phyloP scores from a whole-genome alignment of 352 stramenopile genomes.

The Globisporangium acanthophoron region DNA sequence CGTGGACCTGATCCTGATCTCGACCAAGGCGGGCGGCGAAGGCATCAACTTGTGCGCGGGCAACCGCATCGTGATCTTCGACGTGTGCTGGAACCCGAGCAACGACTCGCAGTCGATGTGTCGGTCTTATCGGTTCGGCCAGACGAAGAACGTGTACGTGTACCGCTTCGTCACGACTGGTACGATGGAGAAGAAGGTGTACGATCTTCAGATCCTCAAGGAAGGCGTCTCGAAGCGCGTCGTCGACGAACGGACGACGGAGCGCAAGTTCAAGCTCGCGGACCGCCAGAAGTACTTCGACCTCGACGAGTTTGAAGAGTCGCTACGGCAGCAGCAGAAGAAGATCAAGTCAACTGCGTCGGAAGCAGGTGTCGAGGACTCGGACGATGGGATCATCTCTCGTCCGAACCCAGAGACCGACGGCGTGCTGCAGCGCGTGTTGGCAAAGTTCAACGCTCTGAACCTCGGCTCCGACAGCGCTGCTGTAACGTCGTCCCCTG shows the following conservation, averaged over 20 bases:
- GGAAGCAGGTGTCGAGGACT: neutral
- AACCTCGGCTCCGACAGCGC: constrained; percentile 6
- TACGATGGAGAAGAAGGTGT: constrained; percentile 93
- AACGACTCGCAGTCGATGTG: constrained; percentile 92
- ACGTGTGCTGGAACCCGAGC: constrained; percentile 91
- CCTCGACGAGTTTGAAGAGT: constrained; percentile 73
- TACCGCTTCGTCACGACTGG: constrained; percentile 90
- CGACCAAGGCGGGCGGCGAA: constrained; percentile 82
- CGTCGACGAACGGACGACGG: constrained; percentile 81
- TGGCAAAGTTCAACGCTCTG: constrained; percentile 30
- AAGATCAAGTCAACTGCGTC: neutral
- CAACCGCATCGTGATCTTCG: constrained; percentile 90
- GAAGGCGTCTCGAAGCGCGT: constrained; percentile 86
- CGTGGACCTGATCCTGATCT: constrained; percentile 84
- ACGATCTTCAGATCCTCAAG: constrained; percentile 88
- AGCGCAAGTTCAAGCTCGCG: constrained; percentile 75
- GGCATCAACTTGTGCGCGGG: constrained; percentile 86
- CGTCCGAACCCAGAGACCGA: constrained; percentile 34
- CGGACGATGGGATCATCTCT: neutral
- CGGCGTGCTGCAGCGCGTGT: constrained; percentile 39
- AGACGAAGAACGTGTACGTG: constrained; percentile 90
- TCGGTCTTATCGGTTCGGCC: constrained; percentile 89
- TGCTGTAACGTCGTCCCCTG: neutral
- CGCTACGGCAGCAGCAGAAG: constrained; percentile 36
- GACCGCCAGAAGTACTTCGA: constrained; percentile 86